These are phyloP conservation scores for Entomortierella beljakovae DNA, from an alignment of 192 early-diverging fungal genomes.

Conservation along the genomic window DNA sequence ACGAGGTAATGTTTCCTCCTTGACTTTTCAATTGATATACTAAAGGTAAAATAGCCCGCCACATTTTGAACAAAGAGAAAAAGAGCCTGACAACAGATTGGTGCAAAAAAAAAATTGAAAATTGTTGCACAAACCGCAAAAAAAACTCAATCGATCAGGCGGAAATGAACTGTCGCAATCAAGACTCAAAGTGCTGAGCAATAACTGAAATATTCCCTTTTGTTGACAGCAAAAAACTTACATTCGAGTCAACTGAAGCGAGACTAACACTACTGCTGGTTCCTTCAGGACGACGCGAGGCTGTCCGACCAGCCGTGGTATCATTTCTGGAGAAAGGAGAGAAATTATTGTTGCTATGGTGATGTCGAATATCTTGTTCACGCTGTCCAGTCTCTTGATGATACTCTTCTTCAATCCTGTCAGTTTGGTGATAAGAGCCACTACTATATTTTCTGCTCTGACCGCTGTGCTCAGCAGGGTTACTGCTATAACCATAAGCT, in stretches of 20 bases:
- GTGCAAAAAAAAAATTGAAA: too few relatives aligned
- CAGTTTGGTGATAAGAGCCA: background rate
- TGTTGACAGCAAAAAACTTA: conserved; percentile 5
- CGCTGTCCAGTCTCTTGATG: background rate
- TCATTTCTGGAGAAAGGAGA: conserved; percentile 14
- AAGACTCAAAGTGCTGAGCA: too few relatives aligned
- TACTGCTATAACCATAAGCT: background rate
- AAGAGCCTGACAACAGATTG: too few relatives aligned
- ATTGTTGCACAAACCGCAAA: too few relatives aligned
- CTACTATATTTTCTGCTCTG: conserved; percentile 5
- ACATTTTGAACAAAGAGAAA: background rate
- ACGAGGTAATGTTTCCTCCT: background rate
- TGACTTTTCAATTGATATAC: background rate
- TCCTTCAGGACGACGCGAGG: conserved; percentile 1
- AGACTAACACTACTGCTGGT: background rate
- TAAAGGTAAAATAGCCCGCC: background rate
- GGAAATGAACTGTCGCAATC: too few relatives aligned
- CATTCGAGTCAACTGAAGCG: conserved; percentile 23
- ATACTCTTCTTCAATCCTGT: conserved; percentile 1
- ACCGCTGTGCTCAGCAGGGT: background rate
- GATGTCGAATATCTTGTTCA: background rate
- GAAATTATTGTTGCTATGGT: conserved; percentile 9
- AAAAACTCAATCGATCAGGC: too few relatives aligned
- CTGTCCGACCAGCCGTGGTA: background rate
- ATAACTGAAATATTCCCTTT: background rate